Evolutionary conservation across 1,284 basidiomycete genomes (phyloP), one percentile per base, ranked within the genome.

Genomic region (Afroboletus lepidellus): DNA sequence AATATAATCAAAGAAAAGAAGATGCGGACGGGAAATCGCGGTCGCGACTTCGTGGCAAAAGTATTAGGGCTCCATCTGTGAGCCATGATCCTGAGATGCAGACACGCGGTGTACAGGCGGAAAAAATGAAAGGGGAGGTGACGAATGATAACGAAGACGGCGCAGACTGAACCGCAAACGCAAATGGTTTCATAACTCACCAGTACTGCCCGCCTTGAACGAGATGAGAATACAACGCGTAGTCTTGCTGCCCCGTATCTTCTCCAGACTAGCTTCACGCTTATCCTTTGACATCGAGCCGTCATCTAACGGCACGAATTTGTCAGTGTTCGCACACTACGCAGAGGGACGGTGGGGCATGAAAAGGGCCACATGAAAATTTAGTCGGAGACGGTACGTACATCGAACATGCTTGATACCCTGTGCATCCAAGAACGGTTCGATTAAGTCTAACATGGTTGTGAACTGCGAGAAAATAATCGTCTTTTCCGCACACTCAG

Each of bases 161-260:
- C 5, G 21, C 20, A 13, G 33, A 38, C 37, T 3, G 5, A 15
- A 38, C 27, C 3, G 36, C 3, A 34, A 48, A 30, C 6, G 24
- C 15, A 33, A 50, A 39, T 2, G n/a, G 42, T 41, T 48, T 46
- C 23, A 23, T n/a, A 34, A 69, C 69, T 45, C 60, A 87, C 90
- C 91, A 2, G 92, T 94, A 64, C 88, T 91, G 2, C 94, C 94
- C 13, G 94, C 93, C 70, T 97, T 98, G 83, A 98, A 96, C 0
- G 94, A 97, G 56, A 98, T 96, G 55, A 99, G 73, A 54, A 98
- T 98, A 34, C 96, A 83, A 23, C 77, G 80, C 15, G 77, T 81
- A 3, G 63, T 74, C 11, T 72, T 67, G 62, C 81, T 81, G 24
- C 64, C 81, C 64, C 82, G 84, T 69, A 99, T 95, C 55, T 77